These are phyloP conservation scores for Ogataea paradorogensis DNA, from an alignment of 805 yeast genomes.

Conservation along the genomic window DNA sequence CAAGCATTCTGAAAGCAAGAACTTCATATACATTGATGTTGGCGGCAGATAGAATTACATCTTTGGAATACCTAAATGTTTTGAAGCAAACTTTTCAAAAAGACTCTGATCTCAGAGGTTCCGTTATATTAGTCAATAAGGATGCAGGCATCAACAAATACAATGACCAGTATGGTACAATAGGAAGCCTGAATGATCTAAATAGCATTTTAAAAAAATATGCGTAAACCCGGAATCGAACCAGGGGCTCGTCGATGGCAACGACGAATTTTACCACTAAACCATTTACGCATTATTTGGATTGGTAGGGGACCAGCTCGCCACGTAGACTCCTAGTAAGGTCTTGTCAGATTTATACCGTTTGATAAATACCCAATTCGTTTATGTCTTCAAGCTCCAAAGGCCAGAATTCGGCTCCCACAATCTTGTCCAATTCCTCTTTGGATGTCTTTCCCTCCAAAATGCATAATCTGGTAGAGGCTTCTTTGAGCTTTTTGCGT, in stretches of 20 bases:
- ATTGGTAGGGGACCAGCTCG: too few species aligned
- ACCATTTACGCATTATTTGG: constrained; percentile 22
- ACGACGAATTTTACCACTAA: constrained; percentile 28
- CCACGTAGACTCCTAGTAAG: too few species aligned
- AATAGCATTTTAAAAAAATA: constrained; percentile 8
- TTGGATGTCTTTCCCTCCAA: constrained; percentile 37
- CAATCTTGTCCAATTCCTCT: constrained; percentile 25
- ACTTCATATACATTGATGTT: constrained; percentile 17
- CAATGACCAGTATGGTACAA: constrained; percentile 13
- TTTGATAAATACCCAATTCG: constrained; percentile 23
- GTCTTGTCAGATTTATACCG: neutral
- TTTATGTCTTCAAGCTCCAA: constrained; percentile 25
- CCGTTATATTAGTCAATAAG: constrained; percentile 20
- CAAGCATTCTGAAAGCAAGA: neutral
- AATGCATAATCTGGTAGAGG: constrained; percentile 43
- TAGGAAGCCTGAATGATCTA: neutral
- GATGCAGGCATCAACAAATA: constrained; percentile 6
- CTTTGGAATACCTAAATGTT: constrained; percentile 26
- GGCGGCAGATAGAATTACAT: constrained; percentile 24
- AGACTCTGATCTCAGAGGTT: constrained; percentile 13
- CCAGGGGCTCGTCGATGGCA: constrained; percentile 30
- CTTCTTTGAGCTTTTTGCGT: constrained; percentile 42
- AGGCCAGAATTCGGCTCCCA: constrained; percentile 30
- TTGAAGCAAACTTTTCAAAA: constrained; percentile 18
- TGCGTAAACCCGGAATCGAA: constrained; percentile 29